Base-by-base conservation (phyloP, 352 stramenopile genomes). In the Pythium aristosporum region DNA sequence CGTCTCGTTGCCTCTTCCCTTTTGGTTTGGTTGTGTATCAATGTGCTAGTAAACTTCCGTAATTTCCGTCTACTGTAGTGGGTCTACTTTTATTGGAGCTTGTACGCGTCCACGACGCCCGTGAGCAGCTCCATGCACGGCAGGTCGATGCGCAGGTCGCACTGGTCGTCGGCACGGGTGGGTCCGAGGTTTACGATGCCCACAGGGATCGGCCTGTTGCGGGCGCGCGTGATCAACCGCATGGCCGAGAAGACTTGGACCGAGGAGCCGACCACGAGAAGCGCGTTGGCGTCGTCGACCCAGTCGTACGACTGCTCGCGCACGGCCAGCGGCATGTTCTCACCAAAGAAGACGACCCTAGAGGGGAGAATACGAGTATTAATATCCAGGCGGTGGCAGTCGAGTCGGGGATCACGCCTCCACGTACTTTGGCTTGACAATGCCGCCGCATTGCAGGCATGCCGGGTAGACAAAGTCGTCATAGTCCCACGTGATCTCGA, bases 291-390 rank as follows among this genome's bases (percentile, higher is more conserved):
- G 32, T 88, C 71, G 52, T 90, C 74, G n/a, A 98, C 72, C 18
- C 65, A 68, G 44, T 85, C 80, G 34, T 90, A 63, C 36, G 83
- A 87, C 50, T 80, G 69, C 7, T 85, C 73, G 12, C 97, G 90
- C 10, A 90, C 83, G 34, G 77, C 54, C 16, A 70, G 72, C 1
- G 95, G 94, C 68, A 99, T 96, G 59, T 89, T 96, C 65, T 98
- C 97, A 6, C 97, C 96, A 73, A 99, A 99, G 70, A 99, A 99
- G 7, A 99, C 94, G 41, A 99, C 96, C 54, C 80, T 88, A 12
- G 25, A 56, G 16, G 5, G 16, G 5, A 44, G 11, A 44, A 16
- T n/a, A 44, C 16, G 10, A 44, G 39, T 46, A 46, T 46, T 47
- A 30, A 6, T 41, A 57, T 46, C 5, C 13, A 20, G 15, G 13